Conservation (phyloP, 257 asterid species). For the Rubia yunnanensis region DNA sequence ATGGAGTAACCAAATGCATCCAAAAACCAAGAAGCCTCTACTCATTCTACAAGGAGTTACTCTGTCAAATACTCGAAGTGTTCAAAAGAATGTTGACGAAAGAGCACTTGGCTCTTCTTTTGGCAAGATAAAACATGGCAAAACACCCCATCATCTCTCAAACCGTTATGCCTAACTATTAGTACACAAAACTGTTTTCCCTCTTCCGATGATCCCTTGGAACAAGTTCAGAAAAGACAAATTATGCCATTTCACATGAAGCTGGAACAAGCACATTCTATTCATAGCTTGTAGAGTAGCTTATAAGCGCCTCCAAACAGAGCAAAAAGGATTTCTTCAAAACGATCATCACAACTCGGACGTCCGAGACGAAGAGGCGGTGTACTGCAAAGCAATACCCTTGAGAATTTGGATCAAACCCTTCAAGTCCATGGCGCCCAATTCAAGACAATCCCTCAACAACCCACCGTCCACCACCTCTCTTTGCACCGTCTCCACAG, state of each 20-base stretch:
- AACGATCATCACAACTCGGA: conserved; percentile 37
- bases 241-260: neutral
- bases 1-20: neutral
- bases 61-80: no score
- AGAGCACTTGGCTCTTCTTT: neutral
- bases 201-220: neutral
- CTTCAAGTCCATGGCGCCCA: conserved; percentile 53
- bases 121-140: neutral
- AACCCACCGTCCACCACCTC: conserved; percentile 64
- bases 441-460: conserved; percentile 66
- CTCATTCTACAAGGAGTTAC: no score
- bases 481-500: conserved; percentile 41
- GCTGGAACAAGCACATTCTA: neutral
- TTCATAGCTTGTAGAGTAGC: no score
- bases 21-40: no score
- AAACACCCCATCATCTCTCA: neutral
- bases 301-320: no score
- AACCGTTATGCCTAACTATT: no score
- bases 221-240: neutral
- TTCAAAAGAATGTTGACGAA: no score
- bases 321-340: neutral
- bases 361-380: conserved; percentile 28
- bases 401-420: conserved; percentile 45
- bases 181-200: neutral
- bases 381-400: conserved; percentile 42